Base-by-base conservation (phyloP, 768 basidiomycete genomes). In the Termitomyces sp. region DNA sequence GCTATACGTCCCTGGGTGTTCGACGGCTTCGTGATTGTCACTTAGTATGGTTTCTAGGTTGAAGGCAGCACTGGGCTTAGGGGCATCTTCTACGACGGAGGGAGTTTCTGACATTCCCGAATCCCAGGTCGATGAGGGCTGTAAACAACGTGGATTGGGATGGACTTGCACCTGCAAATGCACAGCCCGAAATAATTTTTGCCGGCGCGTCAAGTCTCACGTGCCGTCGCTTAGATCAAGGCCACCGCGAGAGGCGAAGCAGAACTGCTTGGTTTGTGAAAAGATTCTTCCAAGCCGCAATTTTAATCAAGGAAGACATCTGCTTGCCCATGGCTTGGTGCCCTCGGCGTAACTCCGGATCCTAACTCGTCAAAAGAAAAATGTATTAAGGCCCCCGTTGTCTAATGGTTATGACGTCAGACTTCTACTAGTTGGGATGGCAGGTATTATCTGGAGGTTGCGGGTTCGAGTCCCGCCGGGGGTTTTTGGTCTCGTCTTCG, bases 341-440 rank as follows among this genome's bases (percentile, higher is more conserved):
- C 11, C 44, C 27, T 31, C 45, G 17, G n/a, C 1, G 8, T 16
- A 5, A 17, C 1, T 35, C 32, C 34, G 21, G 34, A 35, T 47
- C 46, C 12, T 14, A 7, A 16, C 4, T 25, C 4, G 11, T 21
- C 2, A 3, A 11, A 3, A 5, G 9, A n/a, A 5, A 2, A 5
- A 4, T 0, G 3, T 7, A n/a, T 5, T 25, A 12, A 68, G 61
- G 87, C 86, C 86, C 87, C 79, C 80, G 83, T 89, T 86, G 87
- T 88, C 86, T 89, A 88, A 89, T 89, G 87, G 87, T 77, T 86
- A 89, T 89, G 87, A 88, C 87, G 87, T 88, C 87, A 89, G 87
- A 89, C 87, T 89, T 89, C 87, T 89, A 86, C 57, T 5, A 23
- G 17, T 21, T 49, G 31, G 0, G 10, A 2, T 2, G 6, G 0